Conservation (phyloP, 2,329 filamentous ascomycete species). For the Botrytis galanthina region DNA sequence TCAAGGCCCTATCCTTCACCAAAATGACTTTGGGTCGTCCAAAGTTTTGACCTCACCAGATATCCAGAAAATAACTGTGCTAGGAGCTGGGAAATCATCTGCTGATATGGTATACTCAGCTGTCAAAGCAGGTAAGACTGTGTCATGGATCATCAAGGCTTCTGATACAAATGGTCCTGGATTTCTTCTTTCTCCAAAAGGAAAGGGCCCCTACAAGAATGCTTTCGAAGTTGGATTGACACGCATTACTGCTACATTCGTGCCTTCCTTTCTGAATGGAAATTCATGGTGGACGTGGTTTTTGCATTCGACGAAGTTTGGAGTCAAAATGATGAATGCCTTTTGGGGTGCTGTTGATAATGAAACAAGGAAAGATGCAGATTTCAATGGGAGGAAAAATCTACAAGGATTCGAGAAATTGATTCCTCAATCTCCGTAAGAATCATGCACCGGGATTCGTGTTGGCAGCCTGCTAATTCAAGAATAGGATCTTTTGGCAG, state of each 20-base stretch:
- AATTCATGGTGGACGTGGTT: constrained; percentile 24
- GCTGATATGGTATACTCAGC: neutral
- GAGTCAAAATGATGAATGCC: constrained; percentile 27
- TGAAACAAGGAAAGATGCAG: constrained; percentile 30
- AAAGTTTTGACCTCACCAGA: neutral
- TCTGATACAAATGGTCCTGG: neutral
- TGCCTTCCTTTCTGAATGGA: constrained; percentile 24
- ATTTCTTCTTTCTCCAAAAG: neutral
- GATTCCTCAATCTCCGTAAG: constrained; percentile 32
- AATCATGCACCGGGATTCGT: neutral
- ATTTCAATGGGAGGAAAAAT: constrained; percentile 29
- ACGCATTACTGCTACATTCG: constrained; percentile 19
- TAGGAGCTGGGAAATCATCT: neutral
- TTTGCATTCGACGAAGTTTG: constrained; percentile 25
- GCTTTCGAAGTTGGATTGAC: constrained; percentile 28
- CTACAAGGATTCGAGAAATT: constrained; percentile 33
- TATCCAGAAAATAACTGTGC: neutral
- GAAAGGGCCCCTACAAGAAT: constrained; percentile 2
- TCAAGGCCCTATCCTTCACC: neutral
- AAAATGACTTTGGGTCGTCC: neutral
- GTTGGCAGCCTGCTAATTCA: constrained; percentile 13
- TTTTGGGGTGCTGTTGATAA: constrained; percentile 30
- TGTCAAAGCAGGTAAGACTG: neutral
- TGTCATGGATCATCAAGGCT: neutral
- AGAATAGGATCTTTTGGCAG: constrained; percentile 33